Evolutionary conservation across 2,329 filamentous ascomycete species (phyloP), one percentile per base, ranked within the genome.

Genomic region (Myriosclerotinia curreyana): DNA sequence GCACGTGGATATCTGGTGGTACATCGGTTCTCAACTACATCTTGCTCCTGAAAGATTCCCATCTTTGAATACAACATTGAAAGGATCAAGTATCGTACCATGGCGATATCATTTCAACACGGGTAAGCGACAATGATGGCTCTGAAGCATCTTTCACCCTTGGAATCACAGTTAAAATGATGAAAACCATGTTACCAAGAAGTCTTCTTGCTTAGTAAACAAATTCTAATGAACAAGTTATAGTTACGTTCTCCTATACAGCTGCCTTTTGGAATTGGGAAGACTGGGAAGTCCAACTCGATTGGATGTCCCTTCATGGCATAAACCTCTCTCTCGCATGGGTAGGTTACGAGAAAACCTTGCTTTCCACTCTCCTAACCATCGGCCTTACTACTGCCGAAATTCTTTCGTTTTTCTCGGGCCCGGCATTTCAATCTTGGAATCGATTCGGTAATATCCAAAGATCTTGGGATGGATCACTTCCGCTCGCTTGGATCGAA

Each of bases 371-470:
- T 8, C 82, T 82, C 67, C 75, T 71, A 14, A 79, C 80, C 3
- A 72, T 79, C 22, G 78, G 79, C 9, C 74, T 83, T 46, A 76
- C 74, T 0, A 73, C 80, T 46, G 68, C 72, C 5, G 79, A 83
- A 34, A 80, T 82, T 54, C 59, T 74, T 1, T 71, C 75, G 1
- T 83, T 81, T 70, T 74, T 83, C 60, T 80, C 77, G 56, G 80
- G 81, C 0, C 81, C 81, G 1, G 80, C 80, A 0, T 83, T 82
- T 64, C 79, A 81, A 64, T 74, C 80, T 14, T 83, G 81, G 81
- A 82, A 83, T 66, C 77, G 79, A n/a, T 80, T 83, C 63, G 81
- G 80, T 12, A 83, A 83, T 67, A 82, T 81, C 22, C 80, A 82
- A 67, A 77, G 79, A 9, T 80, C 79, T 0, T 83, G 80, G 81